Base-by-base conservation (phyloP, 495 filamentous ascomycete genomes). In the Tuber indicum region DNA sequence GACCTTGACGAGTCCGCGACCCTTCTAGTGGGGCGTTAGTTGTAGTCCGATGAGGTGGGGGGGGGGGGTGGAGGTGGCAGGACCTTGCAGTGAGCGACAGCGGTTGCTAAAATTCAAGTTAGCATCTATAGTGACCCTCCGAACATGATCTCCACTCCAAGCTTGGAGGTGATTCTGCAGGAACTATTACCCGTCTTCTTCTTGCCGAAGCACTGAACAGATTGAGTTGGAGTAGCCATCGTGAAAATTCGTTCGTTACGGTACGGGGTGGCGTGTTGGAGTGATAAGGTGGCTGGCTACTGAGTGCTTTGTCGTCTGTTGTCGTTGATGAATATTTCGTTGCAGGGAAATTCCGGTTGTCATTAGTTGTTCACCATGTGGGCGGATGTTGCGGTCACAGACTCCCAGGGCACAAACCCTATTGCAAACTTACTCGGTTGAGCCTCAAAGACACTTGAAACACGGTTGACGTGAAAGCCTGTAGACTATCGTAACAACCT, bases 41-140 rank as follows among this genome's bases (percentile, higher is more conserved):
- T 41, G 43, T 41, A 5, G 46, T 49, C 2, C 17, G 39, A 21
- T 41, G 39, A 41, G 39, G 4, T 41, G 2, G 39, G 39, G 26
- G 17, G 32, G 26, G 45, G 45, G 69, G 32, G 39, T 36, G 7
- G 43, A 1, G 42, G 42, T 41, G 41, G 32, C 46, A 62, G 87
- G 90, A 94, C 92, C 90, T 96, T 96, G 92, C 94, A 96, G 87
- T 94, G 93, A 86, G 93, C 93, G 85, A 96, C 93, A 84, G 91
- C 91, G 84, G 91, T 92, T 82, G 92, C 92, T 92, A 86, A 81
- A 82, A 80, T 46, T 79, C 74, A 74, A 78, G 85, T 86, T 74
- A 86, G 85, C 82, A 83, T 80, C 75, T 81, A 71, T 82, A 85
- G 81, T 84, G 83, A 26, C 16, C 26, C 43, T 9, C 5, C 26